Conservation (phyloP, 768 basidiomycete species). For the Russula earlei region DNA sequence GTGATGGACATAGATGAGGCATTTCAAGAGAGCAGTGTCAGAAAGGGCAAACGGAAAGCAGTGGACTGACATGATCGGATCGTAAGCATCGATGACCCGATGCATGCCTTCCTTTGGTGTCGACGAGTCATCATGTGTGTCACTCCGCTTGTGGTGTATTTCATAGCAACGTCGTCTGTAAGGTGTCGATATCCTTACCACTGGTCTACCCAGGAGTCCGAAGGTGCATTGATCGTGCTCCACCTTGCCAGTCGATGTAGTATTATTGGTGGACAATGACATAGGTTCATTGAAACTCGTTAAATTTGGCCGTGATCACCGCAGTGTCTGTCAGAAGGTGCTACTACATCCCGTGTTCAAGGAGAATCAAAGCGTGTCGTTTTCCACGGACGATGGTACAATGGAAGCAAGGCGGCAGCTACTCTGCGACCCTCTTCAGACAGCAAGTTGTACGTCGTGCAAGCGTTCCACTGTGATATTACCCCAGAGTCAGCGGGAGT, state of each 20-base stretch:
- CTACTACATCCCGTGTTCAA: background rate
- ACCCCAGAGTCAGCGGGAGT: background rate
- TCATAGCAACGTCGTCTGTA: background rate
- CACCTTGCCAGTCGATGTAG: background rate
- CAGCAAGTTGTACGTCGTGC: slow-evolving; percentile 90
- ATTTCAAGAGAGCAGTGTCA: slow-evolving; percentile 28
- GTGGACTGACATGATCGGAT: slow-evolving; percentile 20
- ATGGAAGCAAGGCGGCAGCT: slow-evolving; percentile 80
- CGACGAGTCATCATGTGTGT: background rate
- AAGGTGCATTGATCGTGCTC: background rate
- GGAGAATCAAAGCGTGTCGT: slow-evolving; percentile 20
- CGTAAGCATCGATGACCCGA: background rate
- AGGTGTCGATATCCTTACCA: background rate
- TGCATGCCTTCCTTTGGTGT: background rate
- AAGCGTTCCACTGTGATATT: slow-evolving; percentile 66
- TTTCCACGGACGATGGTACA: slow-evolving; percentile 45
- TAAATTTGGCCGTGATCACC: too few species aligned
- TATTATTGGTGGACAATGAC: background rate
- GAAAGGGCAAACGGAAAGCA: slow-evolving; percentile 62
- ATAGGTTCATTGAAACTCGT: background rate
- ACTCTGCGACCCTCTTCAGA: slow-evolving; percentile 90
- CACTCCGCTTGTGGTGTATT: too few species aligned
- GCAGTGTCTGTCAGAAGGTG: background rate
- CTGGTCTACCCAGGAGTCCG: background rate
- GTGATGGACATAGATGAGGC: slow-evolving; percentile 22